Evolutionary conservation across 805 yeast species (phyloP).

Genomic region (Yarrowia osloensis): DNA sequence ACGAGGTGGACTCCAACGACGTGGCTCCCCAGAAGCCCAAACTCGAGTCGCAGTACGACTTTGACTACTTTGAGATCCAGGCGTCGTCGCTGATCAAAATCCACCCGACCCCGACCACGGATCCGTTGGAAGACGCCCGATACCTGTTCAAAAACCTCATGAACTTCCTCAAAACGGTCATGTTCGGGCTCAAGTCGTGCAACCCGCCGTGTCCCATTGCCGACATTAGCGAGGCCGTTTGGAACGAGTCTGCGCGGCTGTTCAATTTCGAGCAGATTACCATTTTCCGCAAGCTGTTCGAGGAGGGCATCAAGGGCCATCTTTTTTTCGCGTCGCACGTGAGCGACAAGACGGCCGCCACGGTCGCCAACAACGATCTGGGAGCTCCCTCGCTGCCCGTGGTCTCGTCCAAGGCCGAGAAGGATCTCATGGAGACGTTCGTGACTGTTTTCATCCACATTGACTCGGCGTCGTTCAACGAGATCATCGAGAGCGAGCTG

Average conservation of each 20-base stretch:
- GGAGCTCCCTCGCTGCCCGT: slow-evolving; percentile 78
- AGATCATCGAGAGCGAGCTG: slow-evolving; percentile 79
- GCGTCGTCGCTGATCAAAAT: slow-evolving; percentile 61
- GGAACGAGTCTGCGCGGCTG: slow-evolving; percentile 88
- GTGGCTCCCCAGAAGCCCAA: slow-evolving; percentile 5
- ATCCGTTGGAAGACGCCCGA: slow-evolving; percentile 83
- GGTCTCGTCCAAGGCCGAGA: slow-evolving; percentile 86
- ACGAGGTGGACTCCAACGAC: neutral
- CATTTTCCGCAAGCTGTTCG: slow-evolving; percentile 72
- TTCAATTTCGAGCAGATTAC: slow-evolving; percentile 79
- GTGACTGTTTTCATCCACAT: slow-evolving; percentile 92
- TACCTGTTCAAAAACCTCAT: slow-evolving; percentile 83
- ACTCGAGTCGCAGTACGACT: slow-evolving; percentile 41
- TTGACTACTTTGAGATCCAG: slow-evolving; percentile 48
- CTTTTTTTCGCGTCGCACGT: slow-evolving; percentile 62
- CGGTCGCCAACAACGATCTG: slow-evolving; percentile 38
- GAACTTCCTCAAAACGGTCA: slow-evolving; percentile 86
- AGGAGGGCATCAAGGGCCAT: slow-evolving; percentile 82
- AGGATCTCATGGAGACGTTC: slow-evolving; percentile 92
- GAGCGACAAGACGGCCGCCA: slow-evolving; percentile 41
- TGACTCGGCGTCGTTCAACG: slow-evolving; percentile 94
- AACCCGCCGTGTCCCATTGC: slow-evolving; percentile 68
- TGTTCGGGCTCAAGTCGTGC: slow-evolving; percentile 84
- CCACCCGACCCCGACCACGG: slow-evolving; percentile 52
- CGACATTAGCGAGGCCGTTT: slow-evolving; percentile 55